Evolutionary conservation across 2,329 filamentous ascomycete species (phyloP), one percentile per base, ranked within the genome.

Genomic region (Cladobotryum protrusum): DNA sequence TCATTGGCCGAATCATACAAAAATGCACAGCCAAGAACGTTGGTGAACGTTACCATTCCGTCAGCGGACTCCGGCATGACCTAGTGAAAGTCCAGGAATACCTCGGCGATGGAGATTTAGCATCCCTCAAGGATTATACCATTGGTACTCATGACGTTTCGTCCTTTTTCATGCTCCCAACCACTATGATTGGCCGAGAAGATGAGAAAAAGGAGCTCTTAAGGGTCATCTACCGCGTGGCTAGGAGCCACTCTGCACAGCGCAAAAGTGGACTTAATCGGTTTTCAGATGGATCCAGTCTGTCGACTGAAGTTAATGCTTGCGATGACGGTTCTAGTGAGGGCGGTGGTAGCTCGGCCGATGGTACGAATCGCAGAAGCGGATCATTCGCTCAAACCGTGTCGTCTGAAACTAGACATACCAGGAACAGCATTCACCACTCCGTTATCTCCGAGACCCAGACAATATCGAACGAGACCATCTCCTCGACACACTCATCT

Each of bases 21-120:
- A 95, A 90, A 64, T 96, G 95, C 79, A 96, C 90, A 0, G 84
- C 89, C 53, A 95, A 95, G 67, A 87, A 85, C 52, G 87, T 95
- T 43, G 80, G 83, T 50, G 91, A 96, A 51, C 82, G 92, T 13
- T 97, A 96, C 64, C 86, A 95, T 60, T 95, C 89, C 5, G 86
- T 87, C 1, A 90, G 88, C 52, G 91, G 92, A 2, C 77, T 96
- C 52, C 89, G 89, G 57, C 77, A 88, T 61, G 92, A 97, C 63
- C 70, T 97, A 45, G 68, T 83, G 46, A 78, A 83, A 59, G 83
- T 96, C 5, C 83, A 88, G 56, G 78, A 85, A 56, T 76, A 92
- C 35, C 72, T 96, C 6, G 82, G 79, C 3, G 82, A 89, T 59
- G 91, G 89, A 15, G 85, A 96, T 58, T 76, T 78, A 53, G 71